Conservation (phyloP, 148 eudicot genomes). For the Rhododendron mucronatum region DNA sequence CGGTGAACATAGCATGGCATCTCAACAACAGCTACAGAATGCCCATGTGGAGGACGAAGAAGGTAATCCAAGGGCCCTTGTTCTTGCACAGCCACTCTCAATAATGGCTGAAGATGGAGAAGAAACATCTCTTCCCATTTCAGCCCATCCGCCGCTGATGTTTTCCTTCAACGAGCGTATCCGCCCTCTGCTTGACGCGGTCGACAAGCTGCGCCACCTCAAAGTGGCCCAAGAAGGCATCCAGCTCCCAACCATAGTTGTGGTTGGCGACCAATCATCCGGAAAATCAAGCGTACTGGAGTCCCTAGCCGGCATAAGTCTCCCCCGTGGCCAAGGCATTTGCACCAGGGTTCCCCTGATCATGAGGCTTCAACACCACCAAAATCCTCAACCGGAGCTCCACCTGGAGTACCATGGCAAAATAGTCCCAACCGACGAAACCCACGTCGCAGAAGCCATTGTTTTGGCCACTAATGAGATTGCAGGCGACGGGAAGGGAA, state of each 20-base stretch:
- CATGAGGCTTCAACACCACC: slow-evolving; percentile 20
- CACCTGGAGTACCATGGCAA: slow-evolving; percentile 19
- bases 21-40: too few relatives aligned
- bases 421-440: neutral
- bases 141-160: neutral
- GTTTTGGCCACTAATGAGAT: too few relatives aligned
- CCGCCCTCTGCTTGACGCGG: neutral
- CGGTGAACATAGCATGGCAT: too few relatives aligned
- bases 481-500: too few relatives aligned
- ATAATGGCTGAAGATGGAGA: neutral
- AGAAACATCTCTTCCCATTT: neutral
- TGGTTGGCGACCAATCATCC: slow-evolving; percentile 21
- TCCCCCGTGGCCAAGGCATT: slow-evolving; percentile 24
- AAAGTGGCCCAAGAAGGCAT: neutral
- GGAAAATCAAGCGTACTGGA: slow-evolving; percentile 24
- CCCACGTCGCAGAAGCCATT: too few relatives aligned
- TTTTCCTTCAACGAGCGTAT: neutral
- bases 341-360: slow-evolving; percentile 22
- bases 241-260: slow-evolving; percentile 16
- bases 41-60: neutral
- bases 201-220: neutral
- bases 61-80: neutral
- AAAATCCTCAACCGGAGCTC: slow-evolving; percentile 10
- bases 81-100: neutral
- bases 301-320: slow-evolving; percentile 17